A percentile compares a stretch with the other conserved stretches of the same genome.
These are phyloP conservation scores for Cucumis hystrix DNA, from an alignment of 306 rosid genomes.

Conservation along the genomic window DNA sequence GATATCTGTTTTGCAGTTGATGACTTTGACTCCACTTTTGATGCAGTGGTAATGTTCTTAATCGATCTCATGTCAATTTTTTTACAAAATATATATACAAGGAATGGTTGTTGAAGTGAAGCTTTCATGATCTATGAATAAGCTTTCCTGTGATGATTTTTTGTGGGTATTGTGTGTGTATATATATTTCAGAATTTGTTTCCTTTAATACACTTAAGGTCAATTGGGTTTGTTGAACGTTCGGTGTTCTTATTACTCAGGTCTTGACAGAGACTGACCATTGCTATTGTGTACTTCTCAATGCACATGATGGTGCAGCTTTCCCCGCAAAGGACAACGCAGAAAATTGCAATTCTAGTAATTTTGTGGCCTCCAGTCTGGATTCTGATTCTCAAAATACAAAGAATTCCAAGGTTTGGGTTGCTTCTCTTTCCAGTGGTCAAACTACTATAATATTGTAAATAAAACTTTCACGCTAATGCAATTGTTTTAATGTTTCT, in stretches of 20 bases:
- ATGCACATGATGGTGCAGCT: slow-evolving; percentile 95
- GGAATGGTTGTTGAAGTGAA: neutral
- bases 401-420: slow-evolving; percentile 56
- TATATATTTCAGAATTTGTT: neutral
- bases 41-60: slow-evolving; percentile 72
- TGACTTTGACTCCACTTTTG: slow-evolving; percentile 98
- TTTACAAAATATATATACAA: neutral
- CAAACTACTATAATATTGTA: neutral
- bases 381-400: slow-evolving; percentile 24
- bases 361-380: slow-evolving; percentile 16
- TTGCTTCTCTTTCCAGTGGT: slow-evolving; percentile 11
- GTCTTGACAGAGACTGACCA: slow-evolving; percentile 90
- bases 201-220: neutral
- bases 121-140: neutral
- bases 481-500: neutral
- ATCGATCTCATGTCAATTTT: slow-evolving; percentile 4
- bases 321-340: slow-evolving; percentile 46
- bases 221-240: neutral
- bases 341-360: slow-evolving; percentile 38
- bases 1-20: slow-evolving; percentile 94
- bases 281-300: slow-evolving; percentile 94
- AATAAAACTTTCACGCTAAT: neutral
- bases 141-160: neutral
- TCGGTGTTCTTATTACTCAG: slow-evolving; percentile 27
- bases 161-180: no score